phyloP scores from a whole-genome alignment of 2,329 filamentous ascomycete genomes.

The Escovopsis weberi region DNA sequence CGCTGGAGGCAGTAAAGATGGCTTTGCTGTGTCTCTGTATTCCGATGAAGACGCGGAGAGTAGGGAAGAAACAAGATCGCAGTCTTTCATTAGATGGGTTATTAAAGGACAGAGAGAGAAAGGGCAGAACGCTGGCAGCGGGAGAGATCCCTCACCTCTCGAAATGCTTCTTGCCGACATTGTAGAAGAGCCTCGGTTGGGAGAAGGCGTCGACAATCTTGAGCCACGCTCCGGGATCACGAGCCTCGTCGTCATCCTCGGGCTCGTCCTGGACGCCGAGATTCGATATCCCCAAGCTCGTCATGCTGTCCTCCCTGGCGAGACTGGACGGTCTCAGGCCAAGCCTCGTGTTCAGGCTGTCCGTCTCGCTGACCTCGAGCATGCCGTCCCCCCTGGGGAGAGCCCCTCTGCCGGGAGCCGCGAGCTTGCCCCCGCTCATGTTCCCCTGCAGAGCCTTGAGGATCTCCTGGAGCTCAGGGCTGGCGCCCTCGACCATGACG shows the following conservation, averaged over 20 bases:
- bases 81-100: not conserved
- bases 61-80: too few species aligned
- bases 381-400: conserved; percentile 44
- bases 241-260: conserved; percentile 42
- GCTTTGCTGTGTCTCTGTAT: conserved; percentile 42
- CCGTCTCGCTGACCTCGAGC: conserved; percentile 41
- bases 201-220: conserved; percentile 73
- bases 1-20: conserved; percentile 60
- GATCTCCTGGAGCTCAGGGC: conserved; percentile 64
- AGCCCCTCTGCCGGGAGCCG: conserved; percentile 30
- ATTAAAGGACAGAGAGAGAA: not conserved
- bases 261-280: conserved; percentile 38
- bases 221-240: conserved; percentile 68
- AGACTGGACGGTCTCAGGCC: conserved; percentile 33
- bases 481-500: conserved; percentile 77
- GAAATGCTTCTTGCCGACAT: conserved; percentile 76
- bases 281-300: conserved; percentile 49
- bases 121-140: not conserved
- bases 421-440: conserved; percentile 72
- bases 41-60: too few species aligned
- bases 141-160: conserved; percentile 42
- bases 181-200: conserved; percentile 67
- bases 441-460: conserved; percentile 72
- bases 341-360: conserved; percentile 39
- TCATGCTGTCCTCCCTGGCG: conserved; percentile 44